Conservation (phyloP, 441 rosid genomes). For the Adansonia madagascariensis region DNA sequence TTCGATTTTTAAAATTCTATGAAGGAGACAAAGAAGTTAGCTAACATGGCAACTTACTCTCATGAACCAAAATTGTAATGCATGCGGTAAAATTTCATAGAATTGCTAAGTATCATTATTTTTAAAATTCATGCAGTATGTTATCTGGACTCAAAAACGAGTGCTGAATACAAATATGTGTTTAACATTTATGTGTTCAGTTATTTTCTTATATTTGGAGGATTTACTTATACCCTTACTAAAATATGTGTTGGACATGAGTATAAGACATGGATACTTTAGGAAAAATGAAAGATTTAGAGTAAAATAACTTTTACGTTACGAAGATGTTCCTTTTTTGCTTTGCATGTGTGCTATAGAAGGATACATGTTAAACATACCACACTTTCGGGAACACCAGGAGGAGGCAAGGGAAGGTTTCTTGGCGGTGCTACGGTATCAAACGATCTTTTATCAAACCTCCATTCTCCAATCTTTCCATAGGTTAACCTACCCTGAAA, state of each 20-base stretch:
- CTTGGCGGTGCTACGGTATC: slow-evolving; percentile 63
- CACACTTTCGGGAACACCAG: slow-evolving; percentile 93
- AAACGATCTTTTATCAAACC: slow-evolving; percentile 92
- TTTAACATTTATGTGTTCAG: too few species aligned
- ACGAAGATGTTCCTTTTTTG: background rate
- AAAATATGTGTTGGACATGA: too few species aligned
- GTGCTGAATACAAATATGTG: too few species aligned
- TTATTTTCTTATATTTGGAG: too few species aligned
- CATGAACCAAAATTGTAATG: background rate
- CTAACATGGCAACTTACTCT: slow-evolving; percentile 2
- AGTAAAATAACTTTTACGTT: too few species aligned
- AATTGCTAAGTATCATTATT: background rate
- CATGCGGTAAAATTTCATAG: background rate
- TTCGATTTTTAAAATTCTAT: background rate
- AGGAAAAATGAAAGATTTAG: too few species aligned
- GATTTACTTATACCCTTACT: too few species aligned
- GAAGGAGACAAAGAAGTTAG: background rate
- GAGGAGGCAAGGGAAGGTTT: slow-evolving; percentile 91
- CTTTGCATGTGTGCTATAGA: background rate
- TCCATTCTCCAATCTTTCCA: slow-evolving; percentile 95
- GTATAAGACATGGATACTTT: too few species aligned
- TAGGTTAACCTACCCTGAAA: slow-evolving; percentile 82
- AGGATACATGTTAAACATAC: slow-evolving; percentile 49
- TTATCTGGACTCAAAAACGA: too few species aligned
- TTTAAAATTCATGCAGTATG: too few species aligned